A percentile compares a stretch with the other conserved stretches of the same genome.
phyloP scores from a whole-genome alignment of 495 filamentous ascomycete species.

The Neurospora sp. region DNA sequence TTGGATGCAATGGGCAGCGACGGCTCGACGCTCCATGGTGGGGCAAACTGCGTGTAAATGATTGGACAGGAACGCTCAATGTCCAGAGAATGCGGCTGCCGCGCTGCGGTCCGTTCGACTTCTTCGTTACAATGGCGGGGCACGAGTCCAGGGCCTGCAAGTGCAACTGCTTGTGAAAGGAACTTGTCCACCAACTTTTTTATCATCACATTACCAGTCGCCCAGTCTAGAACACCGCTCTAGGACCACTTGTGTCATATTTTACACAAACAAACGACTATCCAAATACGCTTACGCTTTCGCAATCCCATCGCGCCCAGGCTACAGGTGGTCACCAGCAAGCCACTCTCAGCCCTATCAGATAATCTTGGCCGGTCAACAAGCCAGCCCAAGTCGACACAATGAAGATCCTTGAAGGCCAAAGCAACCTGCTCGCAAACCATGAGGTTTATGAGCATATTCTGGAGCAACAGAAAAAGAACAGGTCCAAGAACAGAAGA shows the following conservation, averaged over 20 bases:
- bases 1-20: neutral
- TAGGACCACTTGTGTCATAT: neutral
- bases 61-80: neutral
- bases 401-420: conserved; percentile 42
- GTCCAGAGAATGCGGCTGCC: neutral
- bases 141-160: neutral
- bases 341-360: neutral
- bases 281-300: neutral
- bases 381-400: conserved; percentile 4
- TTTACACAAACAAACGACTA: neutral
- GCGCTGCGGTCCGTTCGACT: neutral
- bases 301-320: neutral
- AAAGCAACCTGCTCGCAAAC: conserved; percentile 37
- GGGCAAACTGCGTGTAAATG: neutral
- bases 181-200: neutral
- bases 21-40: neutral
- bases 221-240: neutral
- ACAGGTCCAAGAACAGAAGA: conserved; percentile 28
- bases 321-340: neutral
- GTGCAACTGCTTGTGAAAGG: neutral
- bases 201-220: neutral
- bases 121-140: neutral
- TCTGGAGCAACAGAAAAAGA: conserved; percentile 26
- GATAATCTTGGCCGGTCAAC: neutral
- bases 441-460: conserved; percentile 40